These are phyloP conservation scores for Sclerotinia trifoliorum DNA, from an alignment of 2,329 filamentous ascomycete genomes.

Conservation along the genomic window DNA sequence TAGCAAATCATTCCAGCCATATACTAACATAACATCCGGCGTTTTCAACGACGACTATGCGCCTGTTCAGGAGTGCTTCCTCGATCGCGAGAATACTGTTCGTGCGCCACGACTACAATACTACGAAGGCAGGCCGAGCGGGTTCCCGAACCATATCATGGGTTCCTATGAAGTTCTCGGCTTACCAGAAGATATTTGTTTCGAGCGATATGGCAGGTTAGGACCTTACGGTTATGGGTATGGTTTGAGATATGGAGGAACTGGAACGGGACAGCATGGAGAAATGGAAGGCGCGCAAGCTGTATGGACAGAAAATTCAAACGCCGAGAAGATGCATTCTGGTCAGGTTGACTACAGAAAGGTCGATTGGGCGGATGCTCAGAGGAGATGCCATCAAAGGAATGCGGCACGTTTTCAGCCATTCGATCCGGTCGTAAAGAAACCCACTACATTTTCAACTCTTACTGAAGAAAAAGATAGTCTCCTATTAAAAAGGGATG, in stretches of 20 bases:
- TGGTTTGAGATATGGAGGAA: slow-evolving; percentile 71
- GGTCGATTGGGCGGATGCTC: slow-evolving; percentile 76
- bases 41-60: slow-evolving; percentile 51
- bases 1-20: slow-evolving; percentile 62
- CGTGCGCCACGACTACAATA: slow-evolving; percentile 69
- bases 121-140: slow-evolving; percentile 74
- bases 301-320: slow-evolving; percentile 63
- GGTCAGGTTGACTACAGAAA: slow-evolving; percentile 74
- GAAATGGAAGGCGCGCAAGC: slow-evolving; percentile 77
- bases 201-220: slow-evolving; percentile 84
- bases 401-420: slow-evolving; percentile 66
- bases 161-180: slow-evolving; percentile 84
- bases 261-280: slow-evolving; percentile 80
- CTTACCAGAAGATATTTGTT: slow-evolving; percentile 82
- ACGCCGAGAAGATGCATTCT: slow-evolving; percentile 33
- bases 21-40: slow-evolving; percentile 51
- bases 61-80: slow-evolving; percentile 69
- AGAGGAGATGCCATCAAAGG: slow-evolving; percentile 68
- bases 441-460: slow-evolving; percentile 27
- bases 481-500: slow-evolving; percentile 24
- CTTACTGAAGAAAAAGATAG: slow-evolving; percentile 9
- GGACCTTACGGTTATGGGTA: slow-evolving; percentile 92
- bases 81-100: slow-evolving; percentile 66
- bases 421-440: slow-evolving; percentile 21
- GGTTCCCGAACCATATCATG: slow-evolving; percentile 79